These are phyloP conservation scores for Saccharomycopsis fibuligera DNA, from an alignment of 805 yeast genomes.

Conservation along the genomic window DNA sequence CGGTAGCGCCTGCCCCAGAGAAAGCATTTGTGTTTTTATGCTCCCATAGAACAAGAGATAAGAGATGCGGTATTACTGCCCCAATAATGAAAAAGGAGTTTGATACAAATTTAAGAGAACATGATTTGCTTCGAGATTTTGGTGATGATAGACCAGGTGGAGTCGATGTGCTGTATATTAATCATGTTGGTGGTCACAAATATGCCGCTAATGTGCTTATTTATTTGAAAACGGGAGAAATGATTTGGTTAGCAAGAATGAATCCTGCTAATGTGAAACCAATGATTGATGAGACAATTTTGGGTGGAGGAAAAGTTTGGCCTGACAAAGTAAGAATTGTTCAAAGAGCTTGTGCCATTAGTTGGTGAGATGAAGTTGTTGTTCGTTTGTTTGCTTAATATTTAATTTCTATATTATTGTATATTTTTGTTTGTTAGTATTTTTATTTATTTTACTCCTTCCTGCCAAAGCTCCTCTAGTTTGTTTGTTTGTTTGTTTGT, in stretches of 20 bases:
- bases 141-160: constrained; percentile 76
- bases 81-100: constrained; percentile 80
- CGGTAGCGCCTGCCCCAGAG: constrained; percentile 34
- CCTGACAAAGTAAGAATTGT: constrained; percentile 58
- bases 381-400: too few relatives aligned
- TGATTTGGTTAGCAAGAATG: constrained; percentile 85
- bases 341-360: constrained; percentile 32
- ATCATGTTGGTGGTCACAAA: constrained; percentile 96
- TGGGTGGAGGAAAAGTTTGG: constrained; percentile 64
- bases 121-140: constrained; percentile 66
- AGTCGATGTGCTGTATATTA: constrained; percentile 59
- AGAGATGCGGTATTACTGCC: constrained; percentile 90
- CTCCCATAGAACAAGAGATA: constrained; percentile 87
- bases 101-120: constrained; percentile 63
- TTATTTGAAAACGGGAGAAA: constrained; percentile 65
- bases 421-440: too few relatives aligned
- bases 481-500: too few relatives aligned
- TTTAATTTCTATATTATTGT: too few relatives aligned
- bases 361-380: too few relatives aligned
- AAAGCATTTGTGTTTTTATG: constrained; percentile 63
- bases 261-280: constrained; percentile 69
- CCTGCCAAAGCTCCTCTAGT: too few relatives aligned
- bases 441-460: too few relatives aligned
- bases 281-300: constrained; percentile 68
- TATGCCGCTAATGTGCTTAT: constrained; percentile 84